Conservation (phyloP, 177 flowering plant species). For the Vitis hybrid region DNA sequence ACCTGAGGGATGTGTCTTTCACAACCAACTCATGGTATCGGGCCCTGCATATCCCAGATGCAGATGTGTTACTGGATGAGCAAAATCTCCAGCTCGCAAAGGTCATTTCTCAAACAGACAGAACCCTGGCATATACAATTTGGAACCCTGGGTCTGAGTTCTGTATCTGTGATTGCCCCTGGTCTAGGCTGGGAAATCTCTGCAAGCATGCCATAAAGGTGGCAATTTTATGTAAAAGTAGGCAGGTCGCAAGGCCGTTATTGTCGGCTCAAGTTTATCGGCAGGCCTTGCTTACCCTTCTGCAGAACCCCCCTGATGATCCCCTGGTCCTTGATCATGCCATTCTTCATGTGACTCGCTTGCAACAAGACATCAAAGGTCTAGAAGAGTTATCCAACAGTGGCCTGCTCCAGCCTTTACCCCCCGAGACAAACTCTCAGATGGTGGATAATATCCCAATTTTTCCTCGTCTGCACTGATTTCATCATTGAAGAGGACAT, state of each 20-base stretch:
- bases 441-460: conserved; percentile 18
- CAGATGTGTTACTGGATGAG: conserved; percentile 45
- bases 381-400: conserved; percentile 52
- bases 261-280: conserved; percentile 43
- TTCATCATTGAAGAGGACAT: background rate
- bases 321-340: conserved; percentile 56
- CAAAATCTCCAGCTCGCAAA: conserved; percentile 42
- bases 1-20: conserved; percentile 31
- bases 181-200: conserved; percentile 54
- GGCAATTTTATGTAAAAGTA: conserved; percentile 39
- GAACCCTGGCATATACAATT: conserved; percentile 39
- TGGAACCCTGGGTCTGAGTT: conserved; percentile 71
- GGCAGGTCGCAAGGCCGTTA: conserved; percentile 48
- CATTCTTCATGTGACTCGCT: conserved; percentile 34
- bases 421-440: conserved; percentile 26
- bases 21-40: conserved; percentile 42
- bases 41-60: conserved; percentile 45
- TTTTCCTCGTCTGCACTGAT: conserved; percentile 9
- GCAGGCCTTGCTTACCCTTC: conserved; percentile 45
- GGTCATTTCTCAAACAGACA: conserved; percentile 48
- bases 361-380: conserved; percentile 52
- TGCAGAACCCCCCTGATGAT: conserved; percentile 53
- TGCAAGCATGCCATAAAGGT: conserved; percentile 57
- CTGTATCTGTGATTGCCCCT: conserved; percentile 47
- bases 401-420: conserved; percentile 48